Base-by-base conservation (phyloP, 352 stramenopile species). In the Peronospora farinosa region DNA sequence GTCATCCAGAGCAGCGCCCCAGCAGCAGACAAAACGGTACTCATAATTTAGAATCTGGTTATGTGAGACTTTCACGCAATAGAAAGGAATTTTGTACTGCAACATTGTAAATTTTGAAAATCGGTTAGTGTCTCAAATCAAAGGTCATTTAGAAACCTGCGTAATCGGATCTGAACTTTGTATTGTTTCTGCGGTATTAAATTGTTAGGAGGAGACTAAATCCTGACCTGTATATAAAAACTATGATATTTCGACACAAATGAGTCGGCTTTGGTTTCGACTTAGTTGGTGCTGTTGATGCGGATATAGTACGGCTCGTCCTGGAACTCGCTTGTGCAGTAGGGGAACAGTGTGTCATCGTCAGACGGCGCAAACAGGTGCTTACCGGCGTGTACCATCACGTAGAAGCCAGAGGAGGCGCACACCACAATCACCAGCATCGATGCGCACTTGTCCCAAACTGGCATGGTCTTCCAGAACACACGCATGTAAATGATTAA, bases 401-500 rank as follows among this genome's bases (percentile, higher is more conserved):
- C 72, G 51, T 85, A 87, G 43, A 54, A 65, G 11, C 72, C 73
- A 5, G 75, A 52, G 31, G 54, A 40, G 17, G 64, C 52, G 35
- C 73, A 84, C 25, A 84, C 54, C 0, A 67, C 35, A 7, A 87
- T 51, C 21, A 83, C 57, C 1, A 79, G 2, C 11, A 67, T 62
- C 1, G 62, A 60, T n/a, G 57, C 47, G 32, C 61, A 46, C 49
- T 83, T 76, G 53, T 85, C 73, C 28, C 62, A 50, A 1, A 70
- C 25, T 7, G 74, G 60, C 37, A 77, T 55, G 23, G 51, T 75
- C 30, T 33, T 54, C 66, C 63, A 76, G 47, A 66, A 70, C 6
- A 66, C 63, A 38, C 67, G 73, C 37, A 83, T 50, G 46, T 86
- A 76, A 13, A 86, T 70, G 17, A 78, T 53, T 41, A 83, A 54